Evolutionary conservation across 2,329 filamentous ascomycete genomes (phyloP).

Genomic region (Myriangium duriaei): DNA sequence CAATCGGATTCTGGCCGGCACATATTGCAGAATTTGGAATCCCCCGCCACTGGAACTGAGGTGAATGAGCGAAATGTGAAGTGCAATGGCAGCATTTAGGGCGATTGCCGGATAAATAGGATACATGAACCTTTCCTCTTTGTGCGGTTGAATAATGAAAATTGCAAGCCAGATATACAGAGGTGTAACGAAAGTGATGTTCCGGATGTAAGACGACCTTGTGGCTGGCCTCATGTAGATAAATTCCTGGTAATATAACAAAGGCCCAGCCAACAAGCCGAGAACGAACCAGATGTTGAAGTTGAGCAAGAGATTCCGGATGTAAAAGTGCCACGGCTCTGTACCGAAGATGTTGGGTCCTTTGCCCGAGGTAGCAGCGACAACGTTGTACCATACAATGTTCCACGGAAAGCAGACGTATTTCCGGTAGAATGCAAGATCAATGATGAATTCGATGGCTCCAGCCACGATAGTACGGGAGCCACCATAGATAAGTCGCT

Average conservation of each 20-base stretch:
- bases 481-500: slow-evolving; percentile 28
- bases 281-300: slow-evolving; percentile 92
- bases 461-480: slow-evolving; percentile 46
- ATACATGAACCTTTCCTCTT: slow-evolving; percentile 98
- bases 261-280: slow-evolving; percentile 59
- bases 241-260: slow-evolving; percentile 62
- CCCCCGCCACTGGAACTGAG: slow-evolving; percentile 59
- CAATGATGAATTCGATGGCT: slow-evolving; percentile 47
- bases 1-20: slow-evolving; percentile 66
- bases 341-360: slow-evolving; percentile 91
- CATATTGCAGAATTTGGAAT: slow-evolving; percentile 50
- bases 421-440: slow-evolving; percentile 76
- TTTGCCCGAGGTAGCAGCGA: slow-evolving; percentile 50
- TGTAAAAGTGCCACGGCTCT: slow-evolving; percentile 93
- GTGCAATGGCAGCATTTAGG: slow-evolving; percentile 72
- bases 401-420: slow-evolving; percentile 71
- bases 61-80: slow-evolving; percentile 67
- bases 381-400: slow-evolving; percentile 91
- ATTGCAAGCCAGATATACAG: slow-evolving; percentile 93
- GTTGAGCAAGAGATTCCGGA: slow-evolving; percentile 81
- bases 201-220: slow-evolving; percentile 59
- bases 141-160: slow-evolving; percentile 87
- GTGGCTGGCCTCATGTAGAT: slow-evolving; percentile 49
- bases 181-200: slow-evolving; percentile 64
- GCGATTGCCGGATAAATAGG: slow-evolving; percentile 84